These are phyloP conservation scores for Globisporangium sylvaticum DNA, from an alignment of 352 stramenopile genomes.

Conservation along the genomic window DNA sequence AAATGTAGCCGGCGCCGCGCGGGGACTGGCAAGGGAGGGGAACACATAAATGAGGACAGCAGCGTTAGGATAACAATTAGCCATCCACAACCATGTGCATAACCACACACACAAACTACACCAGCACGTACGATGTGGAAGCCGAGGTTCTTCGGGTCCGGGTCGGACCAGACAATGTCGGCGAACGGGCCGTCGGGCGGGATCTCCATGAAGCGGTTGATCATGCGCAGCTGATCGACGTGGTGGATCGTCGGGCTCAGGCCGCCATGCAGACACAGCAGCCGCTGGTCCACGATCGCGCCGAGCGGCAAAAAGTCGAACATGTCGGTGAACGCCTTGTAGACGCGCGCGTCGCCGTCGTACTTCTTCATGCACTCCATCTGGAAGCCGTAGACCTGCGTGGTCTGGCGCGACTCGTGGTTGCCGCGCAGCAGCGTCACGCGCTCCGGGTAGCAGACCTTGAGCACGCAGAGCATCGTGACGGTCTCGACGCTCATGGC, in stretches of 20 bases:
- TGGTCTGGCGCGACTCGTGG: constrained; percentile 90
- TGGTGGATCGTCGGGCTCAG: constrained; percentile 69
- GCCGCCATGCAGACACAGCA: constrained; percentile 67
- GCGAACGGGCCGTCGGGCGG: constrained; percentile 71
- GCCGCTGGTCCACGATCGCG: constrained; percentile 66
- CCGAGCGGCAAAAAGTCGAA: constrained; percentile 80
- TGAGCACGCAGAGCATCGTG: constrained; percentile 87
- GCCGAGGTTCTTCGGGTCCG: constrained; percentile 74
- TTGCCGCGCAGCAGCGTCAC: constrained; percentile 94
- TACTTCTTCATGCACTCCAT: constrained; percentile 87
- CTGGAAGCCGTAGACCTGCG: constrained; percentile 81
- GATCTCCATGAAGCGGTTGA: constrained; percentile 81
- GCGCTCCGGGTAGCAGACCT: constrained; percentile 87
- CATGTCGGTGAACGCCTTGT: constrained; percentile 77
- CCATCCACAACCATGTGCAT: not conserved
- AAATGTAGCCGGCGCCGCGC: constrained; percentile 83
- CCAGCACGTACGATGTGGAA: constrained; percentile 81
- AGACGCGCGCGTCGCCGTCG: constrained; percentile 62
- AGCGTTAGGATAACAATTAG: not conserved
- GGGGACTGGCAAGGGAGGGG: constrained; percentile 35
- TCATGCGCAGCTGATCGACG: constrained; percentile 92
- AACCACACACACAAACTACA: too few species aligned
- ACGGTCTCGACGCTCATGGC: constrained; percentile 95
- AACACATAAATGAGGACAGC: not conserved
- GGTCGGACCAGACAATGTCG: constrained; percentile 85